Conservation (phyloP, 2,329 filamentous ascomycete genomes). For the Capronia epimyces region DNA sequence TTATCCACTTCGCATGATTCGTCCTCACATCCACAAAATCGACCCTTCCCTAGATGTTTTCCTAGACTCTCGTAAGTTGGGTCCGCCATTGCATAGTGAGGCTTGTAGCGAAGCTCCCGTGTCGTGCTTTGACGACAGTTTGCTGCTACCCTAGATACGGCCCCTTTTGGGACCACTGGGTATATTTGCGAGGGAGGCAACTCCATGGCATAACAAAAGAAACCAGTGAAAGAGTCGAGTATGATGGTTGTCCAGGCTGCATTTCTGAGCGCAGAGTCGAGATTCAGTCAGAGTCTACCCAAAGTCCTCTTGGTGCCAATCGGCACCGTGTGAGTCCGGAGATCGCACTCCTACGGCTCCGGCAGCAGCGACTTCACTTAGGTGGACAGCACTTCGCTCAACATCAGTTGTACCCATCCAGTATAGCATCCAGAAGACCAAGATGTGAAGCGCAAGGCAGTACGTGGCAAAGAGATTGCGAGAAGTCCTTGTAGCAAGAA, state of each 20-base stretch:
- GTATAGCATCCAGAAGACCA: slow-evolving; percentile 83
- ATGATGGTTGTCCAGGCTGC: neutral
- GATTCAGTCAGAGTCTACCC: slow-evolving; percentile 10
- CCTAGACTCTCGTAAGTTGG: too few species aligned
- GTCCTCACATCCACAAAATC: neutral
- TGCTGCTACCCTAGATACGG: neutral
- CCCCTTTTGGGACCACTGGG: neutral
- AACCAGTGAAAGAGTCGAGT: neutral
- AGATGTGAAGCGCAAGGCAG: slow-evolving; percentile 77
- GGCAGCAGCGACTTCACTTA: slow-evolving; percentile 46
- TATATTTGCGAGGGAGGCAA: neutral
- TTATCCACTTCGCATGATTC: neutral
- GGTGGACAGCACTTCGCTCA: slow-evolving; percentile 55
- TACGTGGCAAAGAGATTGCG: slow-evolving; percentile 92
- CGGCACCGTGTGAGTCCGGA: slow-evolving; percentile 37
- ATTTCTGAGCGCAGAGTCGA: neutral
- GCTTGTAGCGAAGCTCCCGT: neutral
- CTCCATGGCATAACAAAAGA: too few species aligned
- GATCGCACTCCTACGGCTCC: slow-evolving; percentile 10
- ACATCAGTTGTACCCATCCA: slow-evolving; percentile 68
- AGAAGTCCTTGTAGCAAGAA: slow-evolving; percentile 82
- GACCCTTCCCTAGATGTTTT: too few species aligned
- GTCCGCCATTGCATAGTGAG: neutral
- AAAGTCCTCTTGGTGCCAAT: slow-evolving; percentile 63
- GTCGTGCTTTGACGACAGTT: neutral